Conservation (phyloP, 345 rosid genomes). For the Eucalyptus curtisii region DNA sequence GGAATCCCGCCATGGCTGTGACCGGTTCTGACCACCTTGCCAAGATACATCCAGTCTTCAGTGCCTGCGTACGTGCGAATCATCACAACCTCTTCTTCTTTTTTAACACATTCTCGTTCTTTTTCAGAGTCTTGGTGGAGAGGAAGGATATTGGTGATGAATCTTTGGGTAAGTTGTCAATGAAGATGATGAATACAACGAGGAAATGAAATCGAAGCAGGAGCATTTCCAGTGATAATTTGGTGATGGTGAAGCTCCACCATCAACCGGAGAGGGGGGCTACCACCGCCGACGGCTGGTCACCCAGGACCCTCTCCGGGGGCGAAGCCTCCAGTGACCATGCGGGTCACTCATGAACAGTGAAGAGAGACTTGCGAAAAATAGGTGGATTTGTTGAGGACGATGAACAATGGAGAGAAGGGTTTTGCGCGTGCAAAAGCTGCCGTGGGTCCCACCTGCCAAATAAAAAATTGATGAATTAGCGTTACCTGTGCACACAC, state of each 20-base stretch:
- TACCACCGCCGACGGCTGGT: neutral
- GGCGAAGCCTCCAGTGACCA: neutral
- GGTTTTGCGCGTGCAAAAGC: neutral
- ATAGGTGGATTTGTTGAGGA: neutral
- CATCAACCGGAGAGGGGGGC: neutral
- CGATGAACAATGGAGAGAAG: neutral
- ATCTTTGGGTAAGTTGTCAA: neutral
- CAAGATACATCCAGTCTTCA: neutral
- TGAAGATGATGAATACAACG: neutral
- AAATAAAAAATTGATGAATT: no score
- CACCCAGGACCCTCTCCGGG: neutral
- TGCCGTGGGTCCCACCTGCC: neutral
- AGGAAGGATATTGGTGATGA: neutral
- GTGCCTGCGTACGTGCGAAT: neutral
- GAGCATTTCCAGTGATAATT: neutral
- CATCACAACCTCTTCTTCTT: neutral
- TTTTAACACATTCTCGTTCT: neutral
- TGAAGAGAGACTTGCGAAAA: neutral
- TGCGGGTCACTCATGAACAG: neutral
- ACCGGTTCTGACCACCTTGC: neutral
- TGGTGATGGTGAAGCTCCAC: neutral
- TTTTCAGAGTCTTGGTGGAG: neutral
- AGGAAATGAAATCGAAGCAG: neutral
- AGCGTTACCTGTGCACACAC: neutral
- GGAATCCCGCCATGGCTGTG: neutral